These are phyloP conservation scores for Catenaria anguillulae DNA, from an alignment of 371 early-diverging fungal species.

Conservation along the genomic window DNA sequence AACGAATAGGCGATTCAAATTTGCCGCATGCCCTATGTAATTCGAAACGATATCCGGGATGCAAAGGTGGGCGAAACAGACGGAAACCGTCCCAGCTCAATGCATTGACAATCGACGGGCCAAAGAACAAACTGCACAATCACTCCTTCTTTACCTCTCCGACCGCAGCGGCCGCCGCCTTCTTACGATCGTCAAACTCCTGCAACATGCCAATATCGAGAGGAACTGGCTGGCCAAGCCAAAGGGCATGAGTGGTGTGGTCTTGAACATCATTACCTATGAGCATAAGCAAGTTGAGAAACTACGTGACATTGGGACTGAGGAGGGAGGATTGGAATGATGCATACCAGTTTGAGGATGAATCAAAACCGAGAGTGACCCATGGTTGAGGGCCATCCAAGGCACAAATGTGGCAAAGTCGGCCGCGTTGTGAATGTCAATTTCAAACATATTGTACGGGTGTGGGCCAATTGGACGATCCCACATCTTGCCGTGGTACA, in stretches of 20 bases:
- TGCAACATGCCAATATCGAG: constrained; percentile 6
- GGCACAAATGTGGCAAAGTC: constrained; percentile 12
- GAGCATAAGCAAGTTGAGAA: not conserved
- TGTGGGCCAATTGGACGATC: constrained; percentile 3
- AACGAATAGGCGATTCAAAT: too few relatives aligned
- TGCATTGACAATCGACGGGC: too few relatives aligned
- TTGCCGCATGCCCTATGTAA: too few relatives aligned
- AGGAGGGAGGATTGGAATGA: not conserved
- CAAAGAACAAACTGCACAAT: too few relatives aligned
- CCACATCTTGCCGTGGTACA: constrained; percentile 5
- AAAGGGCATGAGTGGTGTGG: constrained; percentile 11
- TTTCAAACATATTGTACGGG: constrained; percentile 7
- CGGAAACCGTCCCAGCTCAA: too few relatives aligned
- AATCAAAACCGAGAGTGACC: constrained; percentile 8
- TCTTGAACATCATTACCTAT: constrained; percentile 7
- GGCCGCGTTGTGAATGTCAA: not conserved
- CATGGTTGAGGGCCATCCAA: constrained; percentile 11
- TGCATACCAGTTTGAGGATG: constrained; percentile 14
- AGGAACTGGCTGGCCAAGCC: constrained; percentile 12
- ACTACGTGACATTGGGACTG: not conserved
- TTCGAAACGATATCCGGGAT: too few relatives aligned
- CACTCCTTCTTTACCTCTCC: too few relatives aligned
- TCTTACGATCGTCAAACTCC: not conserved
- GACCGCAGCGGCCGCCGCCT: not conserved
- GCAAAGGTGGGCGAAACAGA: too few relatives aligned